phyloP scores from a whole-genome alignment of 2,329 filamentous ascomycete species.

The Mollisia scopiformis region DNA sequence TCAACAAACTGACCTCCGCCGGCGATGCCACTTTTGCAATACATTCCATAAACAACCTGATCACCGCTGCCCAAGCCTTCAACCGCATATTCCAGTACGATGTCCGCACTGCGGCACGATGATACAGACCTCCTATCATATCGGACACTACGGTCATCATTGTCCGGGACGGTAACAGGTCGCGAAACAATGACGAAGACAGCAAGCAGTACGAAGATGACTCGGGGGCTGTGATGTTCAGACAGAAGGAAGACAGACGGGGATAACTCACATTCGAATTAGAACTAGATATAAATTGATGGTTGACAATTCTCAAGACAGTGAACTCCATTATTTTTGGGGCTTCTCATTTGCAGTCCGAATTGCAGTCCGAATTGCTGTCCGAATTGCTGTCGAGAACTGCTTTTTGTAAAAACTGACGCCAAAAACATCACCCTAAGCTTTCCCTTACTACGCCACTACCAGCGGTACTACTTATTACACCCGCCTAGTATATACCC shows the following conservation, averaged over 20 bases:
- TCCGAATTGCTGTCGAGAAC: no score
- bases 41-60: not conserved
- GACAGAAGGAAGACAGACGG: no score
- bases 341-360: no score
- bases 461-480: not conserved
- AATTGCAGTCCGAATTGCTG: no score
- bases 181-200: not conserved
- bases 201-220: not conserved
- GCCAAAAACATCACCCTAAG: no score
- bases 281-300: no score
- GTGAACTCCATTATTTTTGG: no score
- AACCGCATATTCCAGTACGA: not conserved
- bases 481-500: not conserved
- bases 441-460: not conserved
- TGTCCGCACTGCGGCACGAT: not conserved
- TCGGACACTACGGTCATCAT: not conserved
- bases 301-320: no score
- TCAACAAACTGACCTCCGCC: not conserved
- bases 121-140: not conserved
- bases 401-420: no score
- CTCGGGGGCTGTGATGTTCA: not conserved
- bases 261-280: no score
- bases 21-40: not conserved
- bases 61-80: not conserved
- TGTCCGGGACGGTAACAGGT: not conserved